Evolutionary conservation across 2,329 filamentous ascomycete genomes (phyloP).

Genomic region (Penicillium thymicola): DNA sequence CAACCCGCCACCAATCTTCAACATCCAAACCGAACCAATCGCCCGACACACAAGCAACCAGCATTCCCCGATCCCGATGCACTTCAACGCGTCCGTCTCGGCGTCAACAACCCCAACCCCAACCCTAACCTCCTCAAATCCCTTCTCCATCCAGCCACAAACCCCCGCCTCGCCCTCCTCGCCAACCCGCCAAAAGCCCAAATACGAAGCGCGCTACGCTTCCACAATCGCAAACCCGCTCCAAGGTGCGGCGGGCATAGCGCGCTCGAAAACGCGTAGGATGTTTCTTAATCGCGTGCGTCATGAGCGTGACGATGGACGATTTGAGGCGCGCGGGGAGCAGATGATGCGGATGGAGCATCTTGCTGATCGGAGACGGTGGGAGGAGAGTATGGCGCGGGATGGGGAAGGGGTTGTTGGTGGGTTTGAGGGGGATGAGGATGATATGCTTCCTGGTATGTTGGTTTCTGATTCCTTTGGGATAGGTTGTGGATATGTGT

Average conservation of each 20-base stretch:
- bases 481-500: background rate
- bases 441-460: constrained; percentile 28
- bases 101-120: constrained; percentile 7
- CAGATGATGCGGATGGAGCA: constrained; percentile 44
- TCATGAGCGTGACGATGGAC: constrained; percentile 37
- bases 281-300: constrained; percentile 44
- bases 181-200: constrained; percentile 19
- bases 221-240: constrained; percentile 35
- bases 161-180: background rate
- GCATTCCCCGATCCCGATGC: background rate
- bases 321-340: constrained; percentile 42
- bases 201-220: constrained; percentile 38
- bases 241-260: constrained; percentile 23
- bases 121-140: constrained; percentile 1
- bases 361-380: constrained; percentile 37
- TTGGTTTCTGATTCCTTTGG: background rate
- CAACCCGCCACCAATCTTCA: background rate
- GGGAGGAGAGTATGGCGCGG: constrained; percentile 39
- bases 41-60: background rate
- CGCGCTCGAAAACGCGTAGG: constrained; percentile 36
- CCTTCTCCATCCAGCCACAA: constrained; percentile 5
- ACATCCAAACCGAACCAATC: constrained; percentile 5
- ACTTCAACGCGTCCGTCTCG: background rate
- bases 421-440: constrained; percentile 25
- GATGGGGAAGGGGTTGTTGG: constrained; percentile 26